phyloP scores from a whole-genome alignment of 1,284 basidiomycete species.

The Cryptococcus amylolentus region DNA sequence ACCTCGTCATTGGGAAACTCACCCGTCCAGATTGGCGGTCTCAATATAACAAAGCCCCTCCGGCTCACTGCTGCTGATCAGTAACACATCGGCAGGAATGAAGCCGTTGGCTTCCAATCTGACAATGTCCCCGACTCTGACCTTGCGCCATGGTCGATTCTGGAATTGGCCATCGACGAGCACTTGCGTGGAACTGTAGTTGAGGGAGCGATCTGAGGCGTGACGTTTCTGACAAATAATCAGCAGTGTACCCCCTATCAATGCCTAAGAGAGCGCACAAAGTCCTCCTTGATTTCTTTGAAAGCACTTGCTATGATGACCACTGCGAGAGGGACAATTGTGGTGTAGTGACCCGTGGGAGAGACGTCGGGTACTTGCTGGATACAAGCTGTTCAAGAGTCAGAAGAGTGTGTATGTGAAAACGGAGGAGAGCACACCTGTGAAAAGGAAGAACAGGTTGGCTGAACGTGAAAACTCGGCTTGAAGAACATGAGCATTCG shows the following conservation, averaged over 20 bases:
- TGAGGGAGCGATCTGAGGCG: conserved; percentile 89
- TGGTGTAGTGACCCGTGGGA: conserved; percentile 92
- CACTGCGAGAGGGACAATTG: conserved; percentile 83
- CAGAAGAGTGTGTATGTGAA: neutral
- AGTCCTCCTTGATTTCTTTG: conserved; percentile 93
- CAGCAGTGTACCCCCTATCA: neutral
- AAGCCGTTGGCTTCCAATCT: conserved; percentile 88
- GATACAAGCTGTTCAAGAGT: conserved; percentile 63
- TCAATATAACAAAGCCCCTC: conserved; percentile 97
- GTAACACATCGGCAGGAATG: conserved; percentile 90
- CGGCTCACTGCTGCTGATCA: conserved; percentile 87
- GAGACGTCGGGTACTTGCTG: conserved; percentile 98
- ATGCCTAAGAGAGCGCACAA: conserved; percentile 50
- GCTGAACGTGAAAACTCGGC: conserved; percentile 73
- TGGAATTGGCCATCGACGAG: conserved; percentile 66
- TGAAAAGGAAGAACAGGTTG: conserved; percentile 98
- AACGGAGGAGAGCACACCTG: conserved; percentile 45
- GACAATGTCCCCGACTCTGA: conserved; percentile 87
- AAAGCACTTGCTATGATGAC: conserved; percentile 94
- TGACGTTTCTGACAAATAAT: conserved; percentile 67
- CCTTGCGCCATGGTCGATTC: conserved; percentile 79
- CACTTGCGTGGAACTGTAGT: conserved; percentile 75
- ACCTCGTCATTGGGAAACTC: conserved; percentile 34
- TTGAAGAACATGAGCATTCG: conserved; percentile 10
- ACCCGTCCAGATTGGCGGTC: conserved; percentile 96